Evolutionary conservation across 352 stramenopile genomes (phyloP), one percentile per base, ranked within the genome.

Genomic region (Pythium volutum): DNA sequence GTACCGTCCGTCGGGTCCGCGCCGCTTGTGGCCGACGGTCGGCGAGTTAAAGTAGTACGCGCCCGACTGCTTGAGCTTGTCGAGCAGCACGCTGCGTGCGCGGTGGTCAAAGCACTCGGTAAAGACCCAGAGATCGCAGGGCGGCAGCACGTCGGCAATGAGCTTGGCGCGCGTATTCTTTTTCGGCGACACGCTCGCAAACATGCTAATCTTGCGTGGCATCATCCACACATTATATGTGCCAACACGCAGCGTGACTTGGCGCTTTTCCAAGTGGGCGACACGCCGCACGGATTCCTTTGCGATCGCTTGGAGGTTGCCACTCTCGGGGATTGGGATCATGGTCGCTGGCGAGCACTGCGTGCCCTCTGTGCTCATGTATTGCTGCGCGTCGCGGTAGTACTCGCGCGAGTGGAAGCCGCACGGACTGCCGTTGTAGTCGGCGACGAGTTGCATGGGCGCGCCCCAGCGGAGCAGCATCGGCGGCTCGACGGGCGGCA

Each of bases 211-310:
- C 52, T 89, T 90, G 45, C 79, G 80, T 9, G 82, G 83, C 76
- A 92, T 76, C 83, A 92, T 92, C 83, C 83, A 92, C 15, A 92
- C 79, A 55, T 90, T 92, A 72, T 90, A 92, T 14, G 80, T 92
- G 26, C 80, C 83, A 8, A 92, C 69, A 26, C 66, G 79, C 8
- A 92, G 33, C 25, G 58, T 62, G 27, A 91, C 78, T 20, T 79
- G 77, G 18, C 76, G 76, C 29, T 73, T 74, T 41, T 89, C 79
- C 16, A 89, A 50, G 38, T 88, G 76, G 11, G 81, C 79, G 26
- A 91, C 63, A 23, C 66, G 76, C 10, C 79, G 76, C 34, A 82
- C 85, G 4, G 81, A 91, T 46, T 89, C 81, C 53, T 89, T 87
- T 8, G 81, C 79, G 69, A 88, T 79, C 20, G 70, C 82, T 41